Evolutionary conservation across 192 early-diverging fungal species (phyloP).

Genomic region (Phycomyces nitens): DNA sequence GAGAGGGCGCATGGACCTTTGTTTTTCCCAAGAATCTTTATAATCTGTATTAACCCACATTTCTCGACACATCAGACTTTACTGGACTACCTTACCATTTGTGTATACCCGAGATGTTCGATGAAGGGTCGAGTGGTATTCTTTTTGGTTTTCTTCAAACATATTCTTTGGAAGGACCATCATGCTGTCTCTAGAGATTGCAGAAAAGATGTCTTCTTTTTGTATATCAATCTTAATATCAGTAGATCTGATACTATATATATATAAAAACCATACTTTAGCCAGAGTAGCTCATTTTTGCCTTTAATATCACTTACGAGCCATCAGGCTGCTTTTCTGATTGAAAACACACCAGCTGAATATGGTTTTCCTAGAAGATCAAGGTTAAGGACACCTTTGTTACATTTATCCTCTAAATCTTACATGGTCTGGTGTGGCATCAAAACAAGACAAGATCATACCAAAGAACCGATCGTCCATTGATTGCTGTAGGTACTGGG

Average conservation of each 20-base stretch:
- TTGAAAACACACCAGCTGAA: conserved; percentile 49
- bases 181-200: conserved; percentile 33
- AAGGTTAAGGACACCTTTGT: neutral
- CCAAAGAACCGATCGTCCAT: conserved; percentile 52
- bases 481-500: conserved; percentile 45
- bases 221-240: conserved; percentile 13
- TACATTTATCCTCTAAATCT: too few species aligned
- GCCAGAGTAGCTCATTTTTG: neutral
- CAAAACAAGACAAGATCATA: conserved; percentile 50
- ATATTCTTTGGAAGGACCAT: conserved; percentile 35
- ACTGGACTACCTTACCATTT: neutral
- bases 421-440: conserved; percentile 39
- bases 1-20: conserved; percentile 27
- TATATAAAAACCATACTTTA: too few species aligned
- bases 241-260: neutral
- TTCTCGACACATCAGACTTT: conserved; percentile 7
- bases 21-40: too few species aligned
- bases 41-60: too few species aligned
- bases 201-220: conserved; percentile 33
- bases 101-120: neutral
- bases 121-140: conserved; percentile 6
- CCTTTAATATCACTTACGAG: neutral
- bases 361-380: conserved; percentile 32
- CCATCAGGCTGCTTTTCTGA: conserved; percentile 7
- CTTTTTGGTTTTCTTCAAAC: conserved; percentile 45